These are phyloP conservation scores for Larix kaempferi DNA, from an alignment of 75 land plant genomes.

Conservation along the genomic window DNA sequence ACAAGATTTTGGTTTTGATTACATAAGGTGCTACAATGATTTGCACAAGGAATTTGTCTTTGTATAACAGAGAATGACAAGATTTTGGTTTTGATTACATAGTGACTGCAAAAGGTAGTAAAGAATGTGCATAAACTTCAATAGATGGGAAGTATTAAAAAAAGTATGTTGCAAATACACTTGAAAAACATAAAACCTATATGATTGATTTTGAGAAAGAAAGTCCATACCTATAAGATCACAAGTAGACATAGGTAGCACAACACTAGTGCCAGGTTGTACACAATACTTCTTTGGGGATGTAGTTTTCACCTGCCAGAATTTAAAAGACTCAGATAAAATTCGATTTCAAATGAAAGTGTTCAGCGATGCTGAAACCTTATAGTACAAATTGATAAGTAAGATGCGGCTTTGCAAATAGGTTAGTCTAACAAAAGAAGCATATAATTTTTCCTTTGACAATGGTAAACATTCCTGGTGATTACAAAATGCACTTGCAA, in stretches of 20 bases:
- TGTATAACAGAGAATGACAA: conserved; percentile 84
- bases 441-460: no score
- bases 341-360: not conserved
- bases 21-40: conserved; percentile 48
- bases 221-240: conserved; percentile 52
- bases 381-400: not conserved
- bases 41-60: conserved; percentile 89
- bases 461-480: no score
- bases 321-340: not conserved
- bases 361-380: not conserved
- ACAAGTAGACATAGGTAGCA: conserved; percentile 64
- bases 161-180: not conserved
- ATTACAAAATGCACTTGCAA: no score
- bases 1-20: conserved; percentile 84
- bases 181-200: not conserved
- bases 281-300: conserved; percentile 94
- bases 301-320: conserved; percentile 80
- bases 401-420: not conserved
- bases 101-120: conserved; percentile 42
- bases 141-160: not conserved
- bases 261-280: conserved; percentile 85
- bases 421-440: no score
- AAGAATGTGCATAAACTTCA: not conserved
- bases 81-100: conserved; percentile 92
- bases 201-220: not conserved